Conservation (phyloP, 2,329 filamentous ascomycete species). For the Xylaria sp. region DNA sequence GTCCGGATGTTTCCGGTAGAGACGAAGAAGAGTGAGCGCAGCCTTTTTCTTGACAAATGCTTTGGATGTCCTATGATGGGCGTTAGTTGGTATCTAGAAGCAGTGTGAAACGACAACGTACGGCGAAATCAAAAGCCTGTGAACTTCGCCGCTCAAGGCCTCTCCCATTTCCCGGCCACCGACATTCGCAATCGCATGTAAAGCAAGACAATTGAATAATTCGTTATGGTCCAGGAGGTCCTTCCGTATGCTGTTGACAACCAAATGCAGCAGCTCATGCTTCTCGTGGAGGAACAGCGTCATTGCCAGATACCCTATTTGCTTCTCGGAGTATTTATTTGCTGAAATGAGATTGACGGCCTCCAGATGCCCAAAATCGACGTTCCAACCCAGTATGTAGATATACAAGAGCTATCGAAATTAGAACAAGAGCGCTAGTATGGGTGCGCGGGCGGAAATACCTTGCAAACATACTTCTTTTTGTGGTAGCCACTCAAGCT, state of each 20-base stretch:
- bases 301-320: conserved; percentile 98
- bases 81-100: conserved; percentile 30
- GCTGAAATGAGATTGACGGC: conserved; percentile 98
- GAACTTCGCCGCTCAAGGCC: conserved; percentile 89
- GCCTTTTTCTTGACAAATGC: conserved; percentile 99
- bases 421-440: conserved; percentile 24
- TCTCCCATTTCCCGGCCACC: conserved; percentile 98
- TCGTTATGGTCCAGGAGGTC: conserved; percentile 95
- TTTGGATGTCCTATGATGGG: conserved; percentile 72
- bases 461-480: conserved; percentile 99
- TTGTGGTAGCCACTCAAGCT: conserved; percentile 96
- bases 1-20: conserved; percentile 93
- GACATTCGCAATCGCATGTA: conserved; percentile 98
- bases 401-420: conserved; percentile 86
- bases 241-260: conserved; percentile 98
- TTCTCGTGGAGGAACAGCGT: conserved; percentile 97
- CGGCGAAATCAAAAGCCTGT: conserved; percentile 93
- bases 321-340: conserved; percentile 98
- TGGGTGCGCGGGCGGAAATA: conserved; percentile 53
- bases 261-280: conserved; percentile 93
- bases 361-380: conserved; percentile 98
- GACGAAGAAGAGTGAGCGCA: conserved; percentile 87
- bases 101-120: conserved; percentile 58
- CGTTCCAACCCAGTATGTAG: conserved; percentile 98
- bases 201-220: conserved; percentile 93